These are phyloP conservation scores for Fusarium paranaense DNA, from an alignment of 2,329 filamentous ascomycete species.

Conservation along the genomic window DNA sequence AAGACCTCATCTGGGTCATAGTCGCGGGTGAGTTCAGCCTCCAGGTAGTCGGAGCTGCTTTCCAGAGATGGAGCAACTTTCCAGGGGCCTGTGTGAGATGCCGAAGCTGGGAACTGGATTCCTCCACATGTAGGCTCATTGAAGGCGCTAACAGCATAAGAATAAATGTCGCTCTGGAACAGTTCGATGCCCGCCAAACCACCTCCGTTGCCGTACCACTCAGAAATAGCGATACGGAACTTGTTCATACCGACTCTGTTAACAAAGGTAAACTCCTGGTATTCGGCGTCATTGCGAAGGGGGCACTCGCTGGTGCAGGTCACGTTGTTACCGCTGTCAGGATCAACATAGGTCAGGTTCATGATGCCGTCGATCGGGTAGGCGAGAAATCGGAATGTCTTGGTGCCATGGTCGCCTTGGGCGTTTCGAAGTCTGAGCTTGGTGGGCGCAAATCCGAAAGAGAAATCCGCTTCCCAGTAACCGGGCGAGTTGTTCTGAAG, in stretches of 20 bases:
- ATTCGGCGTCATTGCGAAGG: conserved; percentile 77
- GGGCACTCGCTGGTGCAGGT: conserved; percentile 87
- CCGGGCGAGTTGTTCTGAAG: conserved; percentile 80
- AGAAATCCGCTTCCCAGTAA: conserved; percentile 85
- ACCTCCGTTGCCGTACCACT: conserved; percentile 87
- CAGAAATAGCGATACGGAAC: conserved; percentile 87
- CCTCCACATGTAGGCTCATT: conserved; percentile 88
- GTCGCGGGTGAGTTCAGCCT: conserved; percentile 69
- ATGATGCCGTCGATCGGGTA: conserved; percentile 91
- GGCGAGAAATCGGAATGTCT: conserved; percentile 87
- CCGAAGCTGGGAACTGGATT: conserved; percentile 69
- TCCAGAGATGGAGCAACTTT: conserved; percentile 71
- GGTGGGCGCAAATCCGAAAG: conserved; percentile 87
- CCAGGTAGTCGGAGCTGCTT: conserved; percentile 82
- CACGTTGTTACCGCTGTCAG: conserved; percentile 71
- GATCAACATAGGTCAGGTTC: conserved; percentile 93
- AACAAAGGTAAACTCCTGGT: conserved; percentile 93
- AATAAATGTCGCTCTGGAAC: conserved; percentile 85
- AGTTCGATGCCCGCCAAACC: conserved; percentile 89
- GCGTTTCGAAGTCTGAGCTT: conserved; percentile 92
- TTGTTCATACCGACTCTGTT: conserved; percentile 88
- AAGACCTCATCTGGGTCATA: conserved; percentile 70
- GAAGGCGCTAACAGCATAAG: conserved; percentile 87
- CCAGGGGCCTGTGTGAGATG: conserved; percentile 82
- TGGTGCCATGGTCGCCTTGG: conserved; percentile 84